Conservation (phyloP, 2,329 filamentous ascomycete genomes). For the Leptographium galeiforme region DNA sequence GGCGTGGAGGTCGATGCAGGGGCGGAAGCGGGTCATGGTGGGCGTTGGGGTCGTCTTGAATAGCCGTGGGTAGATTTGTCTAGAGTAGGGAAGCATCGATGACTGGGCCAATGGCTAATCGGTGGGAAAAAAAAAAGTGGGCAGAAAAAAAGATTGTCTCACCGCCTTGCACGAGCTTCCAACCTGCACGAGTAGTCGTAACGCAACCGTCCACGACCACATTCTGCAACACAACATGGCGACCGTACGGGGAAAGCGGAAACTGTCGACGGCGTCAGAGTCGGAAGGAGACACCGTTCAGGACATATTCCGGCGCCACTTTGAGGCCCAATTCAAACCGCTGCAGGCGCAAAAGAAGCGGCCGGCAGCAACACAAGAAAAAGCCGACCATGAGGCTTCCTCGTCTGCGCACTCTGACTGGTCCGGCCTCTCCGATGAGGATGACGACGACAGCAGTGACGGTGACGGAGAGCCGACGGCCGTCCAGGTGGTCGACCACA, state of each 20-base stretch:
- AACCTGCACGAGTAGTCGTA: not conserved
- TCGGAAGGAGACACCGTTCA: constrained; percentile 41
- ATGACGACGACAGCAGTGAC: constrained; percentile 24
- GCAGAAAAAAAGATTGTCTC: not conserved
- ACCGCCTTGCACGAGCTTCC: constrained; percentile 1
- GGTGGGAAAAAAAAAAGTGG: not conserved
- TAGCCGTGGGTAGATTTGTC: too few relatives aligned
- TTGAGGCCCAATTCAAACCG: constrained; percentile 78
- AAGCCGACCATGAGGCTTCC: not conserved
- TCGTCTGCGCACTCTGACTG: constrained; percentile 37
- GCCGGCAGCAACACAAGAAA: constrained; percentile 17
- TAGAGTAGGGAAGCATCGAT: too few relatives aligned
- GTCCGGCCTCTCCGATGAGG: constrained; percentile 46
- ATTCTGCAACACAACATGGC: constrained; percentile 21
- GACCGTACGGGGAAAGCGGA: constrained; percentile 36
- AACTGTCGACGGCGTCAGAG: constrained; percentile 15
- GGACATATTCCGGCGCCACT: constrained; percentile 68
- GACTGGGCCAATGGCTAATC: too few relatives aligned
- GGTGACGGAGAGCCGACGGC: constrained; percentile 13
- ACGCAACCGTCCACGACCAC: not conserved
- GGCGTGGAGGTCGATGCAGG: constrained; percentile 95
- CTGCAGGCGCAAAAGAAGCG: constrained; percentile 25
- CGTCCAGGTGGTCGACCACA: constrained; percentile 52
- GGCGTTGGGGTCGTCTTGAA: not conserved
- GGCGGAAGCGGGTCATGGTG: constrained; percentile 77